Evolutionary conservation across 805 yeast genomes (phyloP), one percentile per base, ranked within the genome.

Genomic region (Monosporozyma yasuniensis): DNA sequence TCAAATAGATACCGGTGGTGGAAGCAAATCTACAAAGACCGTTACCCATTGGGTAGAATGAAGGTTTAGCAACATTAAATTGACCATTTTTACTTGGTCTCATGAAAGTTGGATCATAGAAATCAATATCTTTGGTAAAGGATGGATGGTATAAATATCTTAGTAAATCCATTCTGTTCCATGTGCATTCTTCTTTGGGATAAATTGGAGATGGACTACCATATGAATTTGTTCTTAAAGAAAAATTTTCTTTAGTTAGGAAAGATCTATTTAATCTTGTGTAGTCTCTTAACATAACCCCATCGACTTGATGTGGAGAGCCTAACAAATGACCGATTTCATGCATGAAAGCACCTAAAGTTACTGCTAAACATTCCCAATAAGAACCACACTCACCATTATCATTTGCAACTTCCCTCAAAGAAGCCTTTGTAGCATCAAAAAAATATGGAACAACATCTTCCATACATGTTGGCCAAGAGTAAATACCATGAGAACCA

Each of bases 311-410:
- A 67, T 91, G 98, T 0, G 98, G 97, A 55, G 91, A 85, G 0
- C 96, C 96, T 41, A 91, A 71, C 25, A 80, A 70, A 64, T 91
- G 98, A 1, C 99, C 98, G 47, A 91, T 83, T 63, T 91, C 98
- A 66, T 91, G 98, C 84, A 90, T 75, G 58, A 89, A 90, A 0
- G 98, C 97, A 43, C 99, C 98, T 58, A 87, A 63, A 1, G 96
- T 87, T 35, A 91, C 77, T 52, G 85, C 84, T 43, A 85, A 68
- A 59, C 95, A 85, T 66, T 91, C 97, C 96, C 96, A 93, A 50
- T 83, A 77, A 1, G 95, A 76, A 0, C 93, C 85, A 64, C 96
- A 84, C 61, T 90, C 84, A 58, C 80, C 78, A 56, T 83, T 73
- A 65, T 93, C 99, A 65, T 93, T 89, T 10, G 96, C 96, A n/a